Conservation (phyloP, 2,329 filamentous ascomycete genomes). For the Decorospora gaudefroyi region DNA sequence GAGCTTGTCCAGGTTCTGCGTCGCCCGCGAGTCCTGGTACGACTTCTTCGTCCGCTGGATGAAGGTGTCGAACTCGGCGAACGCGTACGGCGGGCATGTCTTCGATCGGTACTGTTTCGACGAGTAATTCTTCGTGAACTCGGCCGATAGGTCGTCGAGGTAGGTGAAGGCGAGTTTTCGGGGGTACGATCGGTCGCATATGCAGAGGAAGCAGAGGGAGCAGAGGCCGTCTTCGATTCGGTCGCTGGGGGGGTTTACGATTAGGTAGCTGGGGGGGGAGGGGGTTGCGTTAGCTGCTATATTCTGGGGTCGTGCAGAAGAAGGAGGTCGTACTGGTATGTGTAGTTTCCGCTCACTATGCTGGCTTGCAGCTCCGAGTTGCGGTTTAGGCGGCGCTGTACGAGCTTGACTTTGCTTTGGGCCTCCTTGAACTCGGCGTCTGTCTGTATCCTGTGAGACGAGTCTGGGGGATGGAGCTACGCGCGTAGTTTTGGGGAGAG, state of each 20-base stretch:
- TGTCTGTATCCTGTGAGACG: slow-evolving; percentile 52
- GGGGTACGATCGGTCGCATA: slow-evolving; percentile 91
- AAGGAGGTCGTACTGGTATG: slow-evolving; percentile 71
- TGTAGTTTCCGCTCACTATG: slow-evolving; percentile 84
- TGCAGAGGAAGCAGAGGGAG: slow-evolving; percentile 92
- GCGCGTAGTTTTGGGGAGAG: neutral
- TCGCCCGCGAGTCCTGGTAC: slow-evolving; percentile 88
- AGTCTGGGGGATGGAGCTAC: slow-evolving; percentile 6
- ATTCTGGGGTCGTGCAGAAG: too few species aligned
- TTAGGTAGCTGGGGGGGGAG: neutral
- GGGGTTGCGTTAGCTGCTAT: too few species aligned
- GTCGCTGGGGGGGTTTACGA: slow-evolving; percentile 62
- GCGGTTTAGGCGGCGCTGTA: slow-evolving; percentile 84
- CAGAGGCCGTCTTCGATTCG: slow-evolving; percentile 80
- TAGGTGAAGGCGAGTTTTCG: slow-evolving; percentile 99
- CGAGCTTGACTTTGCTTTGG: slow-evolving; percentile 87
- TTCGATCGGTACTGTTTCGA: slow-evolving; percentile 72
- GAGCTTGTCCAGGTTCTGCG: slow-evolving; percentile 90
- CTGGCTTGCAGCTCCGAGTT: slow-evolving; percentile 89
- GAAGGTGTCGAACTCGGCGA: slow-evolving; percentile 97
- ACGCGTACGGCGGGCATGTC: slow-evolving; percentile 85
- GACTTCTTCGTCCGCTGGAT: slow-evolving; percentile 90
- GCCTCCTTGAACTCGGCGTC: slow-evolving; percentile 80
- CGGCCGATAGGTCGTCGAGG: slow-evolving; percentile 85
- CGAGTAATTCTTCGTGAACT: slow-evolving; percentile 88